phyloP scores from a whole-genome alignment of 257 asterid genomes.

The Solanum okadae region DNA sequence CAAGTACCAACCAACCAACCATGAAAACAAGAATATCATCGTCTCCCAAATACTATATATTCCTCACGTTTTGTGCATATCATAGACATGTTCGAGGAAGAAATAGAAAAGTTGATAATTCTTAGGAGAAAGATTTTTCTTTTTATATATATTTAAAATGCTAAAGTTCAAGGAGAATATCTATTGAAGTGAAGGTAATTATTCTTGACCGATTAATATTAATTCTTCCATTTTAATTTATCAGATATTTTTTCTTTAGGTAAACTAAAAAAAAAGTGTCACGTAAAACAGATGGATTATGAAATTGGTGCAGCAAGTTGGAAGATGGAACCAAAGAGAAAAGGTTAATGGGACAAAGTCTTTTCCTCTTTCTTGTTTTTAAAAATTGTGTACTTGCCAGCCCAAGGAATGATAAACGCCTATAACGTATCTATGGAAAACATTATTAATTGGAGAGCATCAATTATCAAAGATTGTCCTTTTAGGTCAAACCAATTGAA shows the following conservation, averaged over 20 bases:
- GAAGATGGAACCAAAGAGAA: not conserved
- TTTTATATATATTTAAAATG: not conserved
- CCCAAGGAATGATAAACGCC: not conserved
- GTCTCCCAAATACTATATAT: not conserved
- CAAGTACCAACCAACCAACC: not conserved
- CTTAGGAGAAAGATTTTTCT: not conserved
- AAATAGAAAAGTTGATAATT: not conserved
- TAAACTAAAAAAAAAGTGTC: no score
- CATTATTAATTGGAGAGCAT: not conserved
- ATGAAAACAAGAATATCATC: not conserved
- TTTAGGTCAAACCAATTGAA: not conserved
- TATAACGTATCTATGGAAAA: not conserved
- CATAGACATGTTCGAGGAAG: not conserved
- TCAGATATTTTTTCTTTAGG: no score
- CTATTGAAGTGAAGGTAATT: not conserved
- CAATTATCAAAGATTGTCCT: not conserved
- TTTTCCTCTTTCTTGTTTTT: not conserved
- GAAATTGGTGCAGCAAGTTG: not conserved
- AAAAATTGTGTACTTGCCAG: not conserved
- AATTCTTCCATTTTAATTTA: no score
- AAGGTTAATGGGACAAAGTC: not conserved
- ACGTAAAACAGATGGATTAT: not conserved
- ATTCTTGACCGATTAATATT: not conserved
- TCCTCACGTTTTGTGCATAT: not conserved
- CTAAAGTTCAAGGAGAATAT: not conserved